These are phyloP conservation scores for Allium cepa DNA, from an alignment of 106 monocot species.

Conservation along the genomic window DNA sequence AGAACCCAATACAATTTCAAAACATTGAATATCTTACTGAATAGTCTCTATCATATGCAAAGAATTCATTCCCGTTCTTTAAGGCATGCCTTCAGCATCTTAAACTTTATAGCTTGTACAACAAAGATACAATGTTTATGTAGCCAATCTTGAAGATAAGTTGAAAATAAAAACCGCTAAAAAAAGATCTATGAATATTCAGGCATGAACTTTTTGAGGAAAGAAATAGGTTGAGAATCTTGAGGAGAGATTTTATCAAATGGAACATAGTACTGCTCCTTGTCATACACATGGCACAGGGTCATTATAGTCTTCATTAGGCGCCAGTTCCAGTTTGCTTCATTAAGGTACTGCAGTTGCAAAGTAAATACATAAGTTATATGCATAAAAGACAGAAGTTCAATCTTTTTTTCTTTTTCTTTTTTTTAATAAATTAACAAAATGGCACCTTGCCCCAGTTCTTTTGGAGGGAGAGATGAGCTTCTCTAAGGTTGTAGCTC, in stretches of 20 bases:
- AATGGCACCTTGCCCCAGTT: constrained; percentile 84
- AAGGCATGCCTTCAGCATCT: no score
- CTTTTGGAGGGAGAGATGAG: constrained; percentile 69
- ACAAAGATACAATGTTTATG: no score
- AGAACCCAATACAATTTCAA: no score
- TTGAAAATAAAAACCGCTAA: no score
- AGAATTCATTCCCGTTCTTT: no score
- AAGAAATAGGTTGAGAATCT: constrained; percentile 52
- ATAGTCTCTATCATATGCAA: no score
- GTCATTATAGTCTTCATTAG: constrained; percentile 99
- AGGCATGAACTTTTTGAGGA: constrained; percentile 73
- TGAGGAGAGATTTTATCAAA: constrained; percentile 69
- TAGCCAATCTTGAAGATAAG: no score
- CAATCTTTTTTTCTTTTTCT: background rate
- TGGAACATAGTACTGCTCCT: constrained; percentile 65
- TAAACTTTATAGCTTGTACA: no score
- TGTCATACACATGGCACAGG: constrained; percentile 72
- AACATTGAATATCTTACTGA: no score
- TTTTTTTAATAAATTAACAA: background rate
- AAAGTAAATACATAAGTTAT: constrained; percentile 1
- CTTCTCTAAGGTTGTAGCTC: constrained; percentile 79
- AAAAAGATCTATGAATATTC: constrained; percentile 24
- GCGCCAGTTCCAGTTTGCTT: constrained; percentile 92
- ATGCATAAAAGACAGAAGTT: background rate
- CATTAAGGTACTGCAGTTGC: constrained; percentile 59